These are phyloP conservation scores for Neurospora discreta DNA, from an alignment of 495 filamentous ascomycete genomes.

Conservation along the genomic window DNA sequence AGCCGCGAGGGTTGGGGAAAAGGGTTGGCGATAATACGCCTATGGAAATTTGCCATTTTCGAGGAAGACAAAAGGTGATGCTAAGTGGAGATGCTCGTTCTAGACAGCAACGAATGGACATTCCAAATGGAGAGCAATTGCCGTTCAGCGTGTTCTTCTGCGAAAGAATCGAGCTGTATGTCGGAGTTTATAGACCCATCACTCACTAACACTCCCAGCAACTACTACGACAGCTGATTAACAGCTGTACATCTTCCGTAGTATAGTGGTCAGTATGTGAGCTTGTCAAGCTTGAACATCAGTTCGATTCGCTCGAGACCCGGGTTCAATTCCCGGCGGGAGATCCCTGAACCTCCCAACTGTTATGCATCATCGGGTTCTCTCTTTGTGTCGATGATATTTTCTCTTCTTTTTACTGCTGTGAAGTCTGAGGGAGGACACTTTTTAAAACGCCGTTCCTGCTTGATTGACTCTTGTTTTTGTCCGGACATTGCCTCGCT, in stretches of 20 bases:
- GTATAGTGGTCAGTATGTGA: neutral
- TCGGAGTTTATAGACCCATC: rapidly evolving
- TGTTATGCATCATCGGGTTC: neutral
- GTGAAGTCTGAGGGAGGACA: neutral
- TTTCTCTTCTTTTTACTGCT: neutral
- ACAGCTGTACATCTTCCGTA: neutral
- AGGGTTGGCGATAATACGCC: neutral
- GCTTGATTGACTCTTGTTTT: neutral
- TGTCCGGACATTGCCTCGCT: neutral
- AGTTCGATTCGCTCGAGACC: no score
- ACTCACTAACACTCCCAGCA: rapidly evolving
- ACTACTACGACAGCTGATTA: neutral
- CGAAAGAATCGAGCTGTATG: no score
- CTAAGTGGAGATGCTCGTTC: no score
- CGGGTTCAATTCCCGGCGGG: neutral
- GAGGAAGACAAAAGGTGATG: neutral
- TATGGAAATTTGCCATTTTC: neutral
- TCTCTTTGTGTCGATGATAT: neutral
- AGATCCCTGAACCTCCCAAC: neutral
- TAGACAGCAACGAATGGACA: neutral
- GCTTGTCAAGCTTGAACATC: no score
- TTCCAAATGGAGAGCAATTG: neutral
- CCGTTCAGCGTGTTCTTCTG: neutral
- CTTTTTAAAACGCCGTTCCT: no score
- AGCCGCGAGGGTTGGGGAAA: neutral